Evolutionary conservation across 192 early-diverging fungal species (phyloP).

Genomic region (Backusella macrospora): DNA sequence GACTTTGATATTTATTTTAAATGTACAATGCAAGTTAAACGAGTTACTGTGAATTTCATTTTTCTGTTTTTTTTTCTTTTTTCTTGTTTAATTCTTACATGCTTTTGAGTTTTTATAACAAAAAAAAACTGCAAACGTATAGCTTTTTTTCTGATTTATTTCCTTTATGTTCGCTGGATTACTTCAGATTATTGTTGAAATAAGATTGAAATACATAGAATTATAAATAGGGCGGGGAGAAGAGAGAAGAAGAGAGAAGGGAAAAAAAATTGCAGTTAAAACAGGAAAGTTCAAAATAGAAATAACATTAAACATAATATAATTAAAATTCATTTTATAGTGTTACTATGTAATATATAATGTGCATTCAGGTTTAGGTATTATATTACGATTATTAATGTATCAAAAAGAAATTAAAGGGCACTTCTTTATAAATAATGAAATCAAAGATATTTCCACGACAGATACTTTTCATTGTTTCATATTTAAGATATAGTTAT

Average conservation of each 20-base stretch:
- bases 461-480: background rate
- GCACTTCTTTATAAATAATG: background rate
- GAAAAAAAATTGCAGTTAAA: no score
- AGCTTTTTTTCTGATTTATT: background rate
- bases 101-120: background rate
- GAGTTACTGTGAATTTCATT: background rate
- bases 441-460: background rate
- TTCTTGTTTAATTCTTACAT: background rate
- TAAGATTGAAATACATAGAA: background rate
- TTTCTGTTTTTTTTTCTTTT: background rate
- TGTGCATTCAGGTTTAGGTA: no score
- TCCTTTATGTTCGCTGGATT: background rate
- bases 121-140: constrained; percentile 3
- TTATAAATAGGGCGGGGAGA: no score
- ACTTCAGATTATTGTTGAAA: background rate
- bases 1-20: no score
- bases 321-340: no score
- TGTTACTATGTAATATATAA: no score
- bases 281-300: no score
- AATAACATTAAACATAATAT: no score
- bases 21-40: background rate
- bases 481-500: background rate
- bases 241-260: no score
- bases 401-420: no score
- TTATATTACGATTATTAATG: no score